Evolutionary conservation across 352 stramenopile genomes (phyloP), one percentile per base, ranked within the genome.

Genomic region (Phytophthora sp.): DNA sequence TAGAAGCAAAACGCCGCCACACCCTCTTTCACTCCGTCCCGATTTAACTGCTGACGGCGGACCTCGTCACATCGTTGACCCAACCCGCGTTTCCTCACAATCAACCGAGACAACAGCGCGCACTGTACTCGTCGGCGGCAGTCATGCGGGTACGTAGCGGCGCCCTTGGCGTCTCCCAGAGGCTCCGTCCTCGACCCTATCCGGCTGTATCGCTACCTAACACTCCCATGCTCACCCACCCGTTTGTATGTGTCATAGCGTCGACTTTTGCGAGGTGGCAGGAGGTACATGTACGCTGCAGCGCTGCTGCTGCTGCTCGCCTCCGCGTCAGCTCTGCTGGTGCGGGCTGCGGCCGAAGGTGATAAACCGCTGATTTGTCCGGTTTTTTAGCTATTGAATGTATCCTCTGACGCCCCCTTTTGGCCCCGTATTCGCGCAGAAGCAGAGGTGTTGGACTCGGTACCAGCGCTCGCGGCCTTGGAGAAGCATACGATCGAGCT

Each of bases 241-340:
- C n/a, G n/a, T 54, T 8, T 64, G 4, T 54, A 20, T 58, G 12
- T 18, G 33, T 51, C 20, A 42, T 24, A 76, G 69, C 63, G 64
- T 66, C 69, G 63, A 73, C 57, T 73, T 56, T 49, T 67, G 66
- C 65, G 59, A 66, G 55, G 59, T 42, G 57, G 64, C 42, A 18
- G 54, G 55, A 57, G 59, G 39, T 24, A 33, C 33, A 38, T 73
- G 39, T 57, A 54, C 45, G 57, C 69, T 21, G 45, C 59, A 20
- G 60, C 49, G 18, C 41, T 76, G 59, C 50, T 77, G 60, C 45
- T 72, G 56, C 36, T 77, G 45, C 49, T 74, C 15, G 51, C 63
- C 29, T 66, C 44, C 36, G 57, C 65, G 30, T 69, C 55, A 16
- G 51, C 59, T 63, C 29, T 66, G 12, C 49, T 42, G 30, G 16